Evolutionary conservation across 805 yeast genomes (phyloP), one percentile per base, ranked within the genome.

Genomic region (Suhomyces prunicola): DNA sequence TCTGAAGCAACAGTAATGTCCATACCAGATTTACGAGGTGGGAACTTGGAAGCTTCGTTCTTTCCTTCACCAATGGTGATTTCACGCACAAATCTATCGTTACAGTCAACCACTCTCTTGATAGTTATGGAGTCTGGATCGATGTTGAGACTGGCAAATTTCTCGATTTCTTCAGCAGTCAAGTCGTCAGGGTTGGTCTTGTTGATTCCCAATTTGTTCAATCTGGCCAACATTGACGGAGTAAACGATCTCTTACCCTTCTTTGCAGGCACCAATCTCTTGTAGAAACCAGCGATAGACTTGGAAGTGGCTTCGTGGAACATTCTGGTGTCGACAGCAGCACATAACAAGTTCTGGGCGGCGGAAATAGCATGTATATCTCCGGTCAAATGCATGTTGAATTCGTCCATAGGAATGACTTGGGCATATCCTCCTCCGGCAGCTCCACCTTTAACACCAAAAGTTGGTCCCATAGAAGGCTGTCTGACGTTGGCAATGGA

Each of bases 361-460:
- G 85, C 85, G 53, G 90, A 83, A 64, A 88, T 87, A 46, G 94
- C 93, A 67, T 88, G 94, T 55, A 88, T 87, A 70, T 87, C 94
- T 68, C 94, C 94, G 47, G 94, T 87, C 57, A 87, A 81, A 67
- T 87, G 93, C 87, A 87, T 81, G 75, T 87, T 87, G 76, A 87
- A 87, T 66, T 87, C 94, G 70, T 87, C 93, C 94, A 87, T 87
- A 57, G 94, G 94, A 67, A 87, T 86, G 31, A 87, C 94, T 71
- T 87, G 93, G 27, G 94, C 85, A 66, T 87, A 87, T 55, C 94
- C 94, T 69, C 94, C 93, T 68, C 94, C 94, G 6, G 94, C 94
- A 60, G 94, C 94, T 73, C 94, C 94, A 71, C 94, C 94, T 69
- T 87, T 87, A 60, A 87, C 86, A 73, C 94, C 94, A 64, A 87